A percentile compares a stretch with the other conserved stretches of the same genome.
Conservation (phyloP, 768 basidiomycete genomes). For the Ramaria sp. region DNA sequence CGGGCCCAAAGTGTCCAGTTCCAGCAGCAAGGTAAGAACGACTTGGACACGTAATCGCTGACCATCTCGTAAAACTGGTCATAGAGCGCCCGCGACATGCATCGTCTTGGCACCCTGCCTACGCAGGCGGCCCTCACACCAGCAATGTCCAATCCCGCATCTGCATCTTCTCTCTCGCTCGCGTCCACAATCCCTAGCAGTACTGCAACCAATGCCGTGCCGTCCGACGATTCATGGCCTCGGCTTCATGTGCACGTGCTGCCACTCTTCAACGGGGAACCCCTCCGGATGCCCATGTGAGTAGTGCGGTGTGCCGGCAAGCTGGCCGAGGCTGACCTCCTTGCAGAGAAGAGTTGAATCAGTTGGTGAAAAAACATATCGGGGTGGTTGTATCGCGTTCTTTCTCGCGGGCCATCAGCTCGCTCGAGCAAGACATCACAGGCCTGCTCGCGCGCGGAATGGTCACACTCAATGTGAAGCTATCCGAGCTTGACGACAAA, state of each 20-base stretch:
- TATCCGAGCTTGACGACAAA: conserved; percentile 67
- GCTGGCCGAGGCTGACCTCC: not conserved
- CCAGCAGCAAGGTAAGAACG: not conserved
- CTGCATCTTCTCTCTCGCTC: conserved; percentile 20
- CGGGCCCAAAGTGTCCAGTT: not conserved
- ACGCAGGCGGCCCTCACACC: conserved; percentile 22
- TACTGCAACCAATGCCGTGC: conserved; percentile 13
- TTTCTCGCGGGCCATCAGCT: conserved; percentile 61
- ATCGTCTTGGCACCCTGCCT: conserved; percentile 56
- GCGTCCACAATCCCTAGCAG: conserved; percentile 29
- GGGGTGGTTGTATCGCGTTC: conserved; percentile 58
- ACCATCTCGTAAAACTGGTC: not conserved
- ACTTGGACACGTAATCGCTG: not conserved
- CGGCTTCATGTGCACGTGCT: conserved; percentile 78
- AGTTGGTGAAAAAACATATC: conserved; percentile 71
- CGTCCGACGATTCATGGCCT: conserved; percentile 50
- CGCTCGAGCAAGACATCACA: conserved; percentile 66
- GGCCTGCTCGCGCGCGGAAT: conserved; percentile 83
- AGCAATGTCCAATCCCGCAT: conserved; percentile 13
- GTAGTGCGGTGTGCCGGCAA: conserved; percentile 15
- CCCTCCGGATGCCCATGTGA: conserved; percentile 74
- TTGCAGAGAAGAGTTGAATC: conserved; percentile 76
- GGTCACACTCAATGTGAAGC: conserved; percentile 83
- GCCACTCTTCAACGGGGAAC: conserved; percentile 87
- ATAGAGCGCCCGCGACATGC: conserved; percentile 60